Percentiles rank a stretch among this genome's conserved stretches.
Conservation (phyloP, 139 green algal genomes). For the Mesostigma viride region DNA sequence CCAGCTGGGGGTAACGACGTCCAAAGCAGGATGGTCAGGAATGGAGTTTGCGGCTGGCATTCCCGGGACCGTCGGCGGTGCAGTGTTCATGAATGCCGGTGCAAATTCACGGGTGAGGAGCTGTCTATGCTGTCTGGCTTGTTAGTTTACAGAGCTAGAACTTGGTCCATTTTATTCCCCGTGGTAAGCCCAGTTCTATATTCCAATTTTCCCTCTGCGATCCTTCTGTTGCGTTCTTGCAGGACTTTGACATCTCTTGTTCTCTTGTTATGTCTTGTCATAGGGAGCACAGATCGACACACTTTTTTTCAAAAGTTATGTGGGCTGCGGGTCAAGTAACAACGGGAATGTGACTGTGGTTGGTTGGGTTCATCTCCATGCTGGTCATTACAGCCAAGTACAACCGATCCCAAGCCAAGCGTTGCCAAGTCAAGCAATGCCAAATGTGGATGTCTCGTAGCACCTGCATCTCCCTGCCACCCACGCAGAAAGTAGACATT, state of each 20-base stretch:
- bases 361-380: too few species aligned
- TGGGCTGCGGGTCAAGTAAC: too few species aligned
- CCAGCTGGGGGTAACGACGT: conserved; percentile 21
- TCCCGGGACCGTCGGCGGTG: conserved; percentile 41
- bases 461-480: too few species aligned
- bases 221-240: not conserved
- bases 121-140: not conserved
- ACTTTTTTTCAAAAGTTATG: not conserved
- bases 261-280: not conserved
- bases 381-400: too few species aligned
- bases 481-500: too few species aligned
- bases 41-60: conserved; percentile 44
- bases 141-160: not conserved
- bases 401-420: too few species aligned
- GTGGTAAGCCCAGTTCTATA: conserved; percentile 3
- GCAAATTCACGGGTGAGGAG: conserved; percentile 21
- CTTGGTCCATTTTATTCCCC: not conserved
- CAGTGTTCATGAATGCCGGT: conserved; percentile 46
- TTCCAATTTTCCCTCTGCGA: not conserved
- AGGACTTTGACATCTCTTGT: not conserved
- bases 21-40: conserved; percentile 17
- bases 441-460: too few species aligned
- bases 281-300: not conserved
- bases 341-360: too few species aligned
- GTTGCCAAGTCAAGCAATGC: too few species aligned